A percentile compares a stretch with the other conserved stretches of the same genome.
Conservation (phyloP, 441 rosid genomes). For the Gossypium aridum region DNA sequence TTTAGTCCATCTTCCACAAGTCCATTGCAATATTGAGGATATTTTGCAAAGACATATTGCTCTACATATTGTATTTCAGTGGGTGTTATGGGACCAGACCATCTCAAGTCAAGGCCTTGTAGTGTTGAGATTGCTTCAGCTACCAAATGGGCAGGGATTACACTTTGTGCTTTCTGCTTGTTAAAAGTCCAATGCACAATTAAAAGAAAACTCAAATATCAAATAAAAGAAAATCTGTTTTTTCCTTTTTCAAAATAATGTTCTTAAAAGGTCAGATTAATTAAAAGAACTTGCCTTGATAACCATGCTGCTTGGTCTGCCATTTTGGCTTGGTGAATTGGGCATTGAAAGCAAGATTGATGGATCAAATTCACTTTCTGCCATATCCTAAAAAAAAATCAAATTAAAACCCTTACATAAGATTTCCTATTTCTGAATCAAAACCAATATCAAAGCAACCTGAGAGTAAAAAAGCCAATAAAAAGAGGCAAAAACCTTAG, state of each 20-base stretch:
- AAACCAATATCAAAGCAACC: not conserved
- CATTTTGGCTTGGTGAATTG: constrained; percentile 24
- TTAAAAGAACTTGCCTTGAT: constrained; percentile 35
- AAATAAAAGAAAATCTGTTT: not conserved
- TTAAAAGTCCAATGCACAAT: not conserved
- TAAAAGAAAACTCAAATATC: not conserved
- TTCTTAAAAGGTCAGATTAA: not conserved
- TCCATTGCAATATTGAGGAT: constrained; percentile 55
- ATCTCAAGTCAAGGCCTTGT: constrained; percentile 51
- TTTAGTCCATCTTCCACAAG: constrained; percentile 31
- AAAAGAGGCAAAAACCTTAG: constrained; percentile 22
- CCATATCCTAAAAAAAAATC: constrained; percentile 16
- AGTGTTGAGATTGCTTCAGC: constrained; percentile 66
- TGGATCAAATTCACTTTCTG: constrained; percentile 23
- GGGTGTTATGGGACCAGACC: constrained; percentile 69
- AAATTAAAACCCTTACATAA: not conserved
- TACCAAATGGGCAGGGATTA: constrained; percentile 55
- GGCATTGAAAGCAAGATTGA: constrained; percentile 23
- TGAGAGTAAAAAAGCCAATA: not conserved
- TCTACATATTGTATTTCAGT: constrained; percentile 54
- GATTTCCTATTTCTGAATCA: not conserved
- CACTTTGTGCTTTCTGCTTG: constrained; percentile 39
- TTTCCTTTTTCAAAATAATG: too few relatives aligned
- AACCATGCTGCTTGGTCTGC: constrained; percentile 59
- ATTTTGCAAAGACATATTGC: constrained; percentile 54